A percentile compares a stretch with the other conserved stretches of the same genome.
These are phyloP conservation scores for Calonectria honghensis DNA, from an alignment of 2,329 filamentous ascomycete species.

Conservation along the genomic window DNA sequence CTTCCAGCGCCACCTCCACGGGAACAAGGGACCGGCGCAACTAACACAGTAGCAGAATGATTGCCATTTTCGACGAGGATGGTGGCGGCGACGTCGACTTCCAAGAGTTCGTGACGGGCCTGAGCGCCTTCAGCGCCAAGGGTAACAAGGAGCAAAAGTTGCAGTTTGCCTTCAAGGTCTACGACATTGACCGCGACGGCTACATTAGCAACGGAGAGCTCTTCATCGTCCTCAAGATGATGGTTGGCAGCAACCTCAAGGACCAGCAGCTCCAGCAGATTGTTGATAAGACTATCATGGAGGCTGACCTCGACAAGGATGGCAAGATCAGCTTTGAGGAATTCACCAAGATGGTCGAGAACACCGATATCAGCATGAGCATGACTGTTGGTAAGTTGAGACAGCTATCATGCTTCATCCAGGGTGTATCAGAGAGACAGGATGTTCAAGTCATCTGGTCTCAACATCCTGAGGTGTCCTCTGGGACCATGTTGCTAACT, in stretches of 20 bases:
- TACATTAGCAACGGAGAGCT: conserved; percentile 99
- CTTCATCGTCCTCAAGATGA: conserved; percentile 99
- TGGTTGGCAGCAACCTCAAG: conserved; percentile 99
- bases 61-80: conserved; percentile 99
- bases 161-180: conserved; percentile 98
- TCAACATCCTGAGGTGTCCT: not conserved
- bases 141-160: conserved; percentile 99
- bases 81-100: conserved; percentile 98
- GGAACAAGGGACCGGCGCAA: conserved; percentile 34
- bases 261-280: conserved; percentile 99
- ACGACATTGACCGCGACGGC: conserved; percentile 98
- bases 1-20: not conserved
- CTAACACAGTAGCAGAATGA: conserved; percentile 79
- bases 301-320: conserved; percentile 95
- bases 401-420: not conserved
- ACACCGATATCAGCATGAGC: conserved; percentile 86
- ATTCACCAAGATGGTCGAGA: conserved; percentile 99
- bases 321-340: conserved; percentile 99
- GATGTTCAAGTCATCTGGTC: not conserved
- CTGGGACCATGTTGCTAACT: conserved; percentile 37
- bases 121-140: conserved; percentile 97
- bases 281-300: conserved; percentile 99
- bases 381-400: conserved; percentile 79
- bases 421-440: not conserved
- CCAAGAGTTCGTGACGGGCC: conserved; percentile 96